Evolutionary conservation across 2,329 filamentous ascomycete species (phyloP), one percentile per base, ranked within the genome.

Genomic region (Colletotrichum tamarilloi): DNA sequence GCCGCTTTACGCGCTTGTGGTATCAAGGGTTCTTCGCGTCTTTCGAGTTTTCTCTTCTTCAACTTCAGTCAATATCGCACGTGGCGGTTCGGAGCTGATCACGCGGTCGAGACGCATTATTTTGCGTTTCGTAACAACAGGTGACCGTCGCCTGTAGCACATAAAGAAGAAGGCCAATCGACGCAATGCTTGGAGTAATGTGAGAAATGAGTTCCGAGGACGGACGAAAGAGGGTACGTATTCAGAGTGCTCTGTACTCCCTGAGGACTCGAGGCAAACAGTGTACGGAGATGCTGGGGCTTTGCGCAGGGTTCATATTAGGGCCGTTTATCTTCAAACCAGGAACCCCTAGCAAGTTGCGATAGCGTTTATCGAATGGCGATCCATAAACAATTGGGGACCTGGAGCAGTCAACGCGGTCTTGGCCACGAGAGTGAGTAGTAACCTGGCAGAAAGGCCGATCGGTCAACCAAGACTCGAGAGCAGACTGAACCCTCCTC

Each of bases 281-380:
- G 69, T 57, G 16, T 42, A 42, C 32, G 32, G 32, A 35, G 32
- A 42, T 42, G 42, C 52, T 52, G 52, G 46, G 14, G 46, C 46
- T 55, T 53, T 32, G 67, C 62, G 60, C 60, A 66, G 60, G 67
- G 67, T 73, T 67, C 67, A 70, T 46, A 70, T 70, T 73, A 70
- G 71, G 67, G 60, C 71, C 67, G 71, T 73, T 66, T 70, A 60
- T 70, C 62, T 46, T 35, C 26, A 32, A 28, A 35, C 66, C 59
- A 59, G 67, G 59, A 73, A 16, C 42, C 70, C 67, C 42, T 64
- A n/a, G 66, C 46, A 30, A 38, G 59, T 56, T 16, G 32, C 28
- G 66, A 64, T 64, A 62, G 24, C 30, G 26, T 49, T 55, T 56
- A 32, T 64, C 46, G n/a, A 71, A 65, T 70, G 46, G 60, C 22